Base-by-base conservation (phyloP, 2,329 filamentous ascomycete genomes). In the Pseudodiploospora longispora region DNA sequence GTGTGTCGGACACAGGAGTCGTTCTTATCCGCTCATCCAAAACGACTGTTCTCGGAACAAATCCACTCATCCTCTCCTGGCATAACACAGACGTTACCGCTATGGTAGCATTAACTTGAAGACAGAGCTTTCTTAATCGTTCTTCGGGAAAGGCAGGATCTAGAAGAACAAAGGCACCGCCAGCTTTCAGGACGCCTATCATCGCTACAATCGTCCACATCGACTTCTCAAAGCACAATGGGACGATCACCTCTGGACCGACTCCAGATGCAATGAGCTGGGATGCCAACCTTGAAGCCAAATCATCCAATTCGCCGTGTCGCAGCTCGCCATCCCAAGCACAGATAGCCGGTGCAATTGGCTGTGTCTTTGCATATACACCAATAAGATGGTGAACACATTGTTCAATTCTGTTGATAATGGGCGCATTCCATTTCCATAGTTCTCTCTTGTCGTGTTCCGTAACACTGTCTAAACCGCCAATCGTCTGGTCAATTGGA, bases 321-420 rank as follows among this genome's bases (percentile, higher is more conserved):
- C 57, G 60, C 4, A 61, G 47, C 9, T 58, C 47, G 8, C 58
- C 59, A 6, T 63, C 60, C 59, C 60, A 62, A 1, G 60, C 55
- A 38, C 51, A 52, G 12, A 63, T 51, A 1, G 60, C 60, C 2
- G 52, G 53, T 2, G 56, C 52, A 27, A 52, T 43, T 0, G 59
- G 58, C 0, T 48, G 47, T 30, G 41, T 41, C n/a, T 39, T 45
- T 38, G 56, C 56, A 34, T 55, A 55, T 12, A 57, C 52, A 4
- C 47, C 35, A 33, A 61, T 53, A 30, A 58, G 29, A 0, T 55
- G 47, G 38, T 60, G 58, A 8, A 58, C 51, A 31, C 56, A 56
- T 37, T 38, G 27, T 19, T 19, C 19, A 34, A 49, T 34, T 34
- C 44, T 27, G 35, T 42, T 38, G 8, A 27, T 9, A 30, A 10